These are phyloP conservation scores for Zostera marina DNA, from an alignment of 116 monocot genomes.

Conservation along the genomic window DNA sequence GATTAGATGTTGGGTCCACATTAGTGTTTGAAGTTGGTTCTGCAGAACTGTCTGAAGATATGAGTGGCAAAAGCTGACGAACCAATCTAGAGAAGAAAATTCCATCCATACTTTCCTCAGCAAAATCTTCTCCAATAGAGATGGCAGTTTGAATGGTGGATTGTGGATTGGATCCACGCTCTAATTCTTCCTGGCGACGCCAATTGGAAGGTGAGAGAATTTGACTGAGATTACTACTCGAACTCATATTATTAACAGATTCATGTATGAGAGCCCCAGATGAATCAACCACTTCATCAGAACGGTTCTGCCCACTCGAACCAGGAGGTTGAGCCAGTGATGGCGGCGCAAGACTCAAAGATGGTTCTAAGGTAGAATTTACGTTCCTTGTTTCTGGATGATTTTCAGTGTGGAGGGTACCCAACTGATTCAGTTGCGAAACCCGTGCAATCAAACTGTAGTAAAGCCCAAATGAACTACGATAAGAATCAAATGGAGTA, in stretches of 20 bases:
- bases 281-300: too few species aligned
- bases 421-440: slow-evolving; percentile 11
- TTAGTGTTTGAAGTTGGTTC: not conserved
- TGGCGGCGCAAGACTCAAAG: not conserved
- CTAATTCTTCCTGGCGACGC: not conserved
- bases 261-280: too few species aligned
- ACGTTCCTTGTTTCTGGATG: not conserved
- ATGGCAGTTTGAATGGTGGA: not conserved
- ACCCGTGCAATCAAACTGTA: slow-evolving; percentile 46
- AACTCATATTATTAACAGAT: too few species aligned
- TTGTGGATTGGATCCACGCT: not conserved
- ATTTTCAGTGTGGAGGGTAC: not conserved
- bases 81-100: not conserved
- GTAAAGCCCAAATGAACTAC: slow-evolving; percentile 24
- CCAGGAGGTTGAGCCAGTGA: not conserved
- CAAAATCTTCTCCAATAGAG: not conserved
- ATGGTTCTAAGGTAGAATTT: not conserved
- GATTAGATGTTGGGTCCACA: not conserved
- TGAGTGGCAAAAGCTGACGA: not conserved
- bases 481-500: slow-evolving; percentile 26
- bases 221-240: not conserved
- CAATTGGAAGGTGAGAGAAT: not conserved
- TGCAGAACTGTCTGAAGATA: not conserved
- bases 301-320: not conserved
- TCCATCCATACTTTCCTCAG: not conserved